phyloP scores from a whole-genome alignment of 208 protist genomes.

The Trypanosoma theileri region DNA sequence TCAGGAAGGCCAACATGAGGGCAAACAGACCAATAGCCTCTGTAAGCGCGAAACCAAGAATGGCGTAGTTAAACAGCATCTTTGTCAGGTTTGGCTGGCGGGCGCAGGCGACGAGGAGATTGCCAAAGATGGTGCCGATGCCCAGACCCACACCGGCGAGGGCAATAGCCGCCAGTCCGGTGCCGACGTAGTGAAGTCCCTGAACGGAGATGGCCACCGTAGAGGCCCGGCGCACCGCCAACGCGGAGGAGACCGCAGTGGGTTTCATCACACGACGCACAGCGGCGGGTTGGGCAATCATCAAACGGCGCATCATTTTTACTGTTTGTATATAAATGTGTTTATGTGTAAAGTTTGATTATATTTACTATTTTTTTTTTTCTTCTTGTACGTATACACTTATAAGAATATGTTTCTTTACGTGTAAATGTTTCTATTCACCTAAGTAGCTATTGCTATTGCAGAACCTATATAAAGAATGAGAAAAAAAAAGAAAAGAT shows the following conservation, averaged over 20 bases:
- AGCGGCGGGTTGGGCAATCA: constrained; percentile 39
- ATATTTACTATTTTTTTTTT: neutral
- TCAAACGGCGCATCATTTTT: constrained; percentile 67
- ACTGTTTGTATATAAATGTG: no score
- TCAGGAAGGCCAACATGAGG: constrained; percentile 85
- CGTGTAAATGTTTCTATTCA: no score
- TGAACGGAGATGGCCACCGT: constrained; percentile 72
- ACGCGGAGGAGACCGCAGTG: constrained; percentile 35
- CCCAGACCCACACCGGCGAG: constrained; percentile 44
- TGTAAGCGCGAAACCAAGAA: constrained; percentile 82
- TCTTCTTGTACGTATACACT: no score
- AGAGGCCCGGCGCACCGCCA: constrained; percentile 55
- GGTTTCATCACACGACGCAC: constrained; percentile 31
- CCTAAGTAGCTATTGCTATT: no score
- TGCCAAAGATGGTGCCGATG: constrained; percentile 64
- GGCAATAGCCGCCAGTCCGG: constrained; percentile 73
- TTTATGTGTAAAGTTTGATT: neutral
- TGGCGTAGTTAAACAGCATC: constrained; percentile 86
- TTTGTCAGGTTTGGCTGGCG: constrained; percentile 76
- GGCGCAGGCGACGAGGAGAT: constrained; percentile 65
- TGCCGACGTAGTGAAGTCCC: constrained; percentile 77
- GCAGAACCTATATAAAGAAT: no score
- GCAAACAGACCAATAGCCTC: constrained; percentile 87
- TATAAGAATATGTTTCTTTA: no score
- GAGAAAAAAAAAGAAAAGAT: no score